Evolutionary conservation across 2,329 filamentous ascomycete species (phyloP), one percentile per base, ranked within the genome.

Genomic region (Blastomyces silverae): DNA sequence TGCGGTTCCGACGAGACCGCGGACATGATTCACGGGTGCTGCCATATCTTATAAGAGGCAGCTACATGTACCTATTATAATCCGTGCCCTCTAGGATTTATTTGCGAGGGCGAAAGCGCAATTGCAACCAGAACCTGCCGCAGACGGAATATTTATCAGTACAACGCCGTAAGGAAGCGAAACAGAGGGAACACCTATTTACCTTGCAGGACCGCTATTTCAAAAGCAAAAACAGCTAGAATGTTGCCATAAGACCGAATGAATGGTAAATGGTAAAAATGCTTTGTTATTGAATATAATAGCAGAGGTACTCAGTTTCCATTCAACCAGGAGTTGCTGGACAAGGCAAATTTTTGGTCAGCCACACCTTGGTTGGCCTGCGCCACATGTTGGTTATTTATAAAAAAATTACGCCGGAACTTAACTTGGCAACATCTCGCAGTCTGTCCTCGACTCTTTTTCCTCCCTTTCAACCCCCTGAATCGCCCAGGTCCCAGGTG

Each of bases 1-100:
- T 8, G 63, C n/a, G 11, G 48, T 61, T 22, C 42, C 48, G 31
- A 73, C 64, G 66, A 76, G 70, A 55, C 72, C 69, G 62, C 74
- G 73, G 39, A 70, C 71, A 65, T 75, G 73, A 64, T 71, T 74
- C 75, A 76, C 76, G 22, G 64, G 70, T 64, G 17, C 25, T 34
- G 53, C 25, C 58, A 61, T 63, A 11, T 22, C 48, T 25, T 17
- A 10, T 52, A 37, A 25, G n/a, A n/a, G 46, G 60, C 34, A 37
- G 34, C 42, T 44, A 44, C 42, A 44, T n/a, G 48, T 50, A 50
- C 6, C 48, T 25, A 28, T 52, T 7, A 20, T n/a, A 28, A 48
- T 48, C 20, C 15, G 22, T 34, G 39, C 25, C 50, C 13, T 39
- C 53, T 6, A 6, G 17, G 31, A 11, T 37, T 57, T 10, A 37